Base-by-base conservation (phyloP, 768 basidiomycete species). In the Termitomyces sp. region DNA sequence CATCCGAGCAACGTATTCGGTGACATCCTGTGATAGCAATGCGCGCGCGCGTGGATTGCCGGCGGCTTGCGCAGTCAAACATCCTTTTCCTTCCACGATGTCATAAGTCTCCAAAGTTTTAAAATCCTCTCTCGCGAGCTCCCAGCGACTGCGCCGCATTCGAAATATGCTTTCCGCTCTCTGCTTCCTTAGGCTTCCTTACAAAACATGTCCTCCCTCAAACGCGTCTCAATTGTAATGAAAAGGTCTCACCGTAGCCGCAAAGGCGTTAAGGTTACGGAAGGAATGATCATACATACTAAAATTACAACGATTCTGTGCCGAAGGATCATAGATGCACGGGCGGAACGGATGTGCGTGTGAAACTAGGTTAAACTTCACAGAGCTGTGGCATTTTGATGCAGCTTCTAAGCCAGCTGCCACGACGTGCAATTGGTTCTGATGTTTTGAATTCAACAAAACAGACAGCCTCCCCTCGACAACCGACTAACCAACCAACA, bases 71-170 rank as follows among this genome's bases (percentile, higher is more conserved):
- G n/a, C n/a, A 18, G 46, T 34, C n/a, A 16, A 43, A 44, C 12
- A 44, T 55, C 0, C n/a, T 3, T 53, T 56, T 24, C 53, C 44
- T 56, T 24, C 53, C 44, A 55, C 46, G 46, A 53, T 53, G 47
- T 57, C 51, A 53, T 36, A 34, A 31, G 34, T 52, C 42, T 52
- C 29, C 27, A 44, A 24, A 58, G 39, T 31, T 32, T 20, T 41
- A 4, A 2, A 10, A 2, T 4, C 4, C 2, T 3, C 18, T 10
- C 9, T 20, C 39, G 6, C 7, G 8, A n/a, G 8, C 7, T 9
- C 39, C 39, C 7, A n/a, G 7, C 18, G 48, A 49, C 53, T 57
- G 46, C 32, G 46, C 51, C 27, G 29, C 49, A 6, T 6, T 51
- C 50, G n/a, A 27, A 34, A 50, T 29, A 54, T 34, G 13, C 42